phyloP scores from a whole-genome alignment of 495 filamentous ascomycete species.

The Penicillium diatomitis region DNA sequence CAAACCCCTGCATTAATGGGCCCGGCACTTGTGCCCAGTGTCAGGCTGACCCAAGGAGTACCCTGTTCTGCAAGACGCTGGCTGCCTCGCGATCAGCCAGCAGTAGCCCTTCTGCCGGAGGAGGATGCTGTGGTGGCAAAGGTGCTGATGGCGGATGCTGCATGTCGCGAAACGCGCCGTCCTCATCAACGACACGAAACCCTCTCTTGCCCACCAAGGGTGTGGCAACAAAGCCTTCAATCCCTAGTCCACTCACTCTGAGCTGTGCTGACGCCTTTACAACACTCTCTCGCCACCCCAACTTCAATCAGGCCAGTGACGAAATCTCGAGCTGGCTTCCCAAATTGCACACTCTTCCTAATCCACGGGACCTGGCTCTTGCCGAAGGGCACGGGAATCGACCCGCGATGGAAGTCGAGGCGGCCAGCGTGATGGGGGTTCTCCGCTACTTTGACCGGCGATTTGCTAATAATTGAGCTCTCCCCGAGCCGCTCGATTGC shows the following conservation, averaged over 20 bases:
- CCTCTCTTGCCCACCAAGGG: constrained; percentile 16
- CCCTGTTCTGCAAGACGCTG: constrained; percentile 77
- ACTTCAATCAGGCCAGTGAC: constrained; percentile 66
- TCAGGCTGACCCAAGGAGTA: constrained; percentile 64
- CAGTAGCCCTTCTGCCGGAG: constrained; percentile 29
- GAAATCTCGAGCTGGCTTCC: constrained; percentile 69
- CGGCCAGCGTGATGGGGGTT: constrained; percentile 79
- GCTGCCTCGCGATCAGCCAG: constrained; percentile 52
- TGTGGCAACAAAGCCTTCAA: constrained; percentile 19
- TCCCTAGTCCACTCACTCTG: constrained; percentile 31
- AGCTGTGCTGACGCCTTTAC: constrained; percentile 76
- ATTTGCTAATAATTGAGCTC: constrained; percentile 45
- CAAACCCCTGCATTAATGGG: constrained; percentile 53
- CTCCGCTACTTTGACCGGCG: constrained; percentile 73
- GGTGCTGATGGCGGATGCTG: constrained; percentile 45
- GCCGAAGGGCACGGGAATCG: constrained; percentile 22
- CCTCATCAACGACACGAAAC: constrained; percentile 20
- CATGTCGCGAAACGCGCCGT: constrained; percentile 26
- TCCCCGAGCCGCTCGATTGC: neutral
- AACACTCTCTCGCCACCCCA: constrained; percentile 68
- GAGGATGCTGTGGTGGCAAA: constrained; percentile 45
- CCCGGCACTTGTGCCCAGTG: constrained; percentile 79
- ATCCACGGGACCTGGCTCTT: constrained; percentile 28
- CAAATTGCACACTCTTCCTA: constrained; percentile 54
- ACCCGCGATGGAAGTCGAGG: constrained; percentile 70